phyloP scores from a whole-genome alignment of 495 filamentous ascomycete genomes.

The Penicillium canariense region DNA sequence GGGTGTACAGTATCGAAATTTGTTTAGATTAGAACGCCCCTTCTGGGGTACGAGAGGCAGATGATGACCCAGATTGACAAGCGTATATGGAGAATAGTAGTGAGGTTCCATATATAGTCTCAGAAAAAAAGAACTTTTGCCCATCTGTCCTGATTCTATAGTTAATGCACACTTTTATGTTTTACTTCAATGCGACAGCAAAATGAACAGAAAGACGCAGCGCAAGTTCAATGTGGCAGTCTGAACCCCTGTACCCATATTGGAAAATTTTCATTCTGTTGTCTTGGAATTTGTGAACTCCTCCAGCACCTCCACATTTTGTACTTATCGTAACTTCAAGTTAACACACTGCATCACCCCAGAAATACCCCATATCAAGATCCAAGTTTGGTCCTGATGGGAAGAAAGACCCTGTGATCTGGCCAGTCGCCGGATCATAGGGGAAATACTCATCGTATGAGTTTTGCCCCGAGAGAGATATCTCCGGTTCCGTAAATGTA shows the following conservation, averaged over 20 bases:
- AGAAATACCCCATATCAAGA: conserved; percentile 35
- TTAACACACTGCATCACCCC: conserved; percentile 33
- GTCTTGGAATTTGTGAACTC: too few species aligned
- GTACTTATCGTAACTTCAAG: neutral
- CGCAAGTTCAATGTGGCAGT: conserved; percentile 5
- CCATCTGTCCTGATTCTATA: conserved; percentile 2
- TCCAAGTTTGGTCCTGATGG: conserved; percentile 32
- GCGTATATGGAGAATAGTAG: neutral
- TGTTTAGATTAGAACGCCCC: neutral
- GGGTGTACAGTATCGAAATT: neutral
- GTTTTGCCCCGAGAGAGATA: conserved; percentile 15
- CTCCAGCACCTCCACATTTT: too few species aligned
- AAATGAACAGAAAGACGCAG: conserved; percentile 3
- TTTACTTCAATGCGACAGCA: neutral
- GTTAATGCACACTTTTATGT: neutral
- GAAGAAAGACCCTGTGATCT: conserved; percentile 44
- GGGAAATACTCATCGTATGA: conserved; percentile 38
- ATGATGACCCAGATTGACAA: neutral
- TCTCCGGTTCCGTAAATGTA: conserved; percentile 28
- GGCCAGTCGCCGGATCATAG: conserved; percentile 40
- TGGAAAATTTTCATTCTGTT: neutral
- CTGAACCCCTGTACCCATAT: neutral
- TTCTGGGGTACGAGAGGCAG: neutral
- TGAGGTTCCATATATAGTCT: neutral
- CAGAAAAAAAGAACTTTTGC: conserved; percentile 1